Evolutionary conservation across 768 basidiomycete genomes (phyloP).

Genomic region (Lyophyllum semitale): DNA sequence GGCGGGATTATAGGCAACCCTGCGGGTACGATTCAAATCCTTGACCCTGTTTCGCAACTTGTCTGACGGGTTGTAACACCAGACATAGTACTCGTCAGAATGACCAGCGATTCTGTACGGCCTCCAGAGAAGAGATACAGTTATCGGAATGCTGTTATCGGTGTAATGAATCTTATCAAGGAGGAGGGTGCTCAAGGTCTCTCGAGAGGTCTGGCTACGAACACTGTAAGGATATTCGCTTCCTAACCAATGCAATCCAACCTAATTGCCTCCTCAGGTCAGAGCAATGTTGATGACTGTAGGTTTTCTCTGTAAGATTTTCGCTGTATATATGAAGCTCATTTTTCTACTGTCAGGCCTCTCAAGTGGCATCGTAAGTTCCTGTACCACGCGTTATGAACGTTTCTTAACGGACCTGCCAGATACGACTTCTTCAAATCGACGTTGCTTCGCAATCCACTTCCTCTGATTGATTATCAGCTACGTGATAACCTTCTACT

Average conservation of each 20-base stretch:
- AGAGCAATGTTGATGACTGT: conserved; percentile 19
- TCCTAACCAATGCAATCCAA: conserved; percentile 14
- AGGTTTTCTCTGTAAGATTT: conserved; percentile 5
- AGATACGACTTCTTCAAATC: conserved; percentile 82
- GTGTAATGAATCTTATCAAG: conserved; percentile 63
- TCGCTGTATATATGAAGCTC: background rate
- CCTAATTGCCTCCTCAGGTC: conserved; percentile 3
- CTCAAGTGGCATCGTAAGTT: conserved; percentile 83
- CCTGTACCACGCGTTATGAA: background rate
- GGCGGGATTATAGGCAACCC: conserved; percentile 89
- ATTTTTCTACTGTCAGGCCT: conserved; percentile 45
- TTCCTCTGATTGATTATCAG: conserved; percentile 61
- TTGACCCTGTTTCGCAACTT: background rate
- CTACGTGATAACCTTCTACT: conserved; percentile 65
- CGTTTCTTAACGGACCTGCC: background rate
- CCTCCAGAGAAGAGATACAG: conserved; percentile 73
- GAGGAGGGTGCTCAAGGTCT: conserved; percentile 74
- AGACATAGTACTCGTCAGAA: conserved; percentile 79
- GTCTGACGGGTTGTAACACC: conserved; percentile 1
- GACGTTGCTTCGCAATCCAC: conserved; percentile 47
- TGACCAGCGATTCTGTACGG: conserved; percentile 85
- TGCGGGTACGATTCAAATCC: conserved; percentile 46
- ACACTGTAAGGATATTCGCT: conserved; percentile 51
- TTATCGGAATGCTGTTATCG: conserved; percentile 79
- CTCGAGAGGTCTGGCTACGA: conserved; percentile 75